Conservation (phyloP, 78 protist genomes). For the Pelomyxa schiedti region DNA sequence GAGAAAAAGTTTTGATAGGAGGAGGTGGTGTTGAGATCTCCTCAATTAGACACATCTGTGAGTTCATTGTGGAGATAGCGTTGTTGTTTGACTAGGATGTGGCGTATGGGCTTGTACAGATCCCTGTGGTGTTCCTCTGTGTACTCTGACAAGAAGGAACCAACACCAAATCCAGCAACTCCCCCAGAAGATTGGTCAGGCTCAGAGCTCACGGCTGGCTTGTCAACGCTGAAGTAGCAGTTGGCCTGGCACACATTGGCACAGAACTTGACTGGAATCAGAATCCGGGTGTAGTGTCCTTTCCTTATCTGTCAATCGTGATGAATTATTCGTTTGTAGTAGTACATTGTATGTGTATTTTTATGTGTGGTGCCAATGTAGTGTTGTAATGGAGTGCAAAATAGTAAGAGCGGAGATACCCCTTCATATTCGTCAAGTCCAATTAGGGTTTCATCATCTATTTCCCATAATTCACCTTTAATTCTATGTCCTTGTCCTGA, state of each 20-base stretch:
- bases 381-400: background rate
- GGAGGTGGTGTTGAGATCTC: background rate
- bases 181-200: no score
- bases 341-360: background rate
- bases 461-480: background rate
- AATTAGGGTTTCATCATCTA: background rate
- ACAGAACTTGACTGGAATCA: background rate
- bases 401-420: no score
- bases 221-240: background rate
- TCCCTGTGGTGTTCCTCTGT: background rate
- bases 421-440: slow-evolving; percentile 23
- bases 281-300: background rate
- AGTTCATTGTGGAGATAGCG: background rate
- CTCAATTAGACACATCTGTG: background rate
- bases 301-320: background rate
- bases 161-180: background rate
- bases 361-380: background rate
- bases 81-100: slow-evolving; percentile 12
- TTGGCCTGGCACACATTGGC: background rate
- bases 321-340: background rate
- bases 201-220: no score
- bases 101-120: background rate
- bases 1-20: no score
- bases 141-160: background rate
- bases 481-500: background rate